These are phyloP conservation scores for Boletus sp. DNA, from an alignment of 1,284 basidiomycete species.

Conservation along the genomic window DNA sequence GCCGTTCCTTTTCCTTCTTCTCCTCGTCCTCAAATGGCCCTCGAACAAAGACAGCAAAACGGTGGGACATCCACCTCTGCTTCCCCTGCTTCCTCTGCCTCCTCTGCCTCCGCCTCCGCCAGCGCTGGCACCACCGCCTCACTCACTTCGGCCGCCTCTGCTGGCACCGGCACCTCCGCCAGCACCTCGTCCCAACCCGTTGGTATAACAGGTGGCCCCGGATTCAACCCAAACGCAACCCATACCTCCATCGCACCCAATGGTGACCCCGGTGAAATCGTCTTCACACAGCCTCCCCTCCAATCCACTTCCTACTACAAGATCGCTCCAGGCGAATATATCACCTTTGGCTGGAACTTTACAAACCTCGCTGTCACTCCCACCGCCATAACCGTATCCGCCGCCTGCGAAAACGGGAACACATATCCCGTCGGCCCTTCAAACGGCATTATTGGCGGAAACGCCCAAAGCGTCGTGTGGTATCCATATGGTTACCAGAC, in stretches of 20 bases:
- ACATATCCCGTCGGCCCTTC: conserved; percentile 88
- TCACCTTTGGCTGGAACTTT: conserved; percentile 95
- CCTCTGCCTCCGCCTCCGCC: conserved; percentile 14
- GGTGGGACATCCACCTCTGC: conserved; percentile 10
- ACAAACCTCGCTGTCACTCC: conserved; percentile 73
- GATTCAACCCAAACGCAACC: conserved; percentile 28
- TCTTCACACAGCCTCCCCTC: conserved; percentile 79
- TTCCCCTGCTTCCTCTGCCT: conserved; percentile 5
- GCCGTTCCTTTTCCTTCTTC: neutral
- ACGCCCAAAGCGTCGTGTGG: conserved; percentile 78
- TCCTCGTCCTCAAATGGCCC: conserved; percentile 18
- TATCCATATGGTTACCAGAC: conserved; percentile 80
- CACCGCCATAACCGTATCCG: conserved; percentile 76
- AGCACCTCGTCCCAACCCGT: neutral
- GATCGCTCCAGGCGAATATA: conserved; percentile 71
- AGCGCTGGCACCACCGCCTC: neutral
- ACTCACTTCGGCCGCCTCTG: conserved; percentile 11
- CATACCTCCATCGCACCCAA: conserved; percentile 49
- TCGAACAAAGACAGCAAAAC: conserved; percentile 30
- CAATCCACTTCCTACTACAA: conserved; percentile 88
- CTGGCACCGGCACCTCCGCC: neutral
- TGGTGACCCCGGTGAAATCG: conserved; percentile 66
- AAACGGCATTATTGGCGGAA: conserved; percentile 70
- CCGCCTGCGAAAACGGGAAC: conserved; percentile 83
- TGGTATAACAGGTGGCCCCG: conserved; percentile 35